These are phyloP conservation scores for Delonix regia DNA, from an alignment of 306 rosid genomes.

Conservation along the genomic window DNA sequence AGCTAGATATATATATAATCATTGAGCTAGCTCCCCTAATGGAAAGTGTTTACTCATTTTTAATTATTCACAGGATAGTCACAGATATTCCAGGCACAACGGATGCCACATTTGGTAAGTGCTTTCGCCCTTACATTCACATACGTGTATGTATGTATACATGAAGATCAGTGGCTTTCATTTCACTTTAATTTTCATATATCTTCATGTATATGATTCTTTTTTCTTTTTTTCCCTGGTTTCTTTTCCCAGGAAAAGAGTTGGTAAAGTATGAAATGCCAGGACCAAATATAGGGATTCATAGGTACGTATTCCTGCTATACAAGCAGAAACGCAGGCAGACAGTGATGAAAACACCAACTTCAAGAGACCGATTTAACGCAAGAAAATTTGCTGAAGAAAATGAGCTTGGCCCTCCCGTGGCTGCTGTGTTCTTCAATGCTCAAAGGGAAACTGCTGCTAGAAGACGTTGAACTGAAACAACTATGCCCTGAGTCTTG, in stretches of 20 bases:
- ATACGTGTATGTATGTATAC: too few species aligned
- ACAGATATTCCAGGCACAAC: conserved; percentile 97
- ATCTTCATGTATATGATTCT: too few species aligned
- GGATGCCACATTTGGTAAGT: conserved; percentile 72
- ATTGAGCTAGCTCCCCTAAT: not conserved
- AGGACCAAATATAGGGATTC: conserved; percentile 84
- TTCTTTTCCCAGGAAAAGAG: conserved; percentile 63
- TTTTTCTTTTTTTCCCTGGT: too few species aligned
- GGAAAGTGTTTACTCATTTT: conserved; percentile 13
- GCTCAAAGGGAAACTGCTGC: conserved; percentile 90
- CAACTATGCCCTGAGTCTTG: not conserved
- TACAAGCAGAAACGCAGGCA: conserved; percentile 77
- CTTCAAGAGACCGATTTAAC: conserved; percentile 64
- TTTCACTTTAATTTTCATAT: not conserved
- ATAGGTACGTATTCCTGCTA: conserved; percentile 80
- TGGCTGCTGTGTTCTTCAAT: conserved; percentile 89
- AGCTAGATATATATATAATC: too few species aligned
- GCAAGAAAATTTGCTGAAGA: conserved; percentile 60
- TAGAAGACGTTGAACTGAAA: conserved; percentile 60
- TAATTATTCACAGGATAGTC: conserved; percentile 64
- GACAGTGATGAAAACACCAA: conserved; percentile 45
- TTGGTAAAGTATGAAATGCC: conserved; percentile 76
- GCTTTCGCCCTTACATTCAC: not conserved
- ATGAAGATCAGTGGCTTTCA: not conserved
- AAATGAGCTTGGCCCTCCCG: conserved; percentile 77